These are phyloP conservation scores for Globisporangium nunn DNA, from an alignment of 352 stramenopile species.

Conservation along the genomic window DNA sequence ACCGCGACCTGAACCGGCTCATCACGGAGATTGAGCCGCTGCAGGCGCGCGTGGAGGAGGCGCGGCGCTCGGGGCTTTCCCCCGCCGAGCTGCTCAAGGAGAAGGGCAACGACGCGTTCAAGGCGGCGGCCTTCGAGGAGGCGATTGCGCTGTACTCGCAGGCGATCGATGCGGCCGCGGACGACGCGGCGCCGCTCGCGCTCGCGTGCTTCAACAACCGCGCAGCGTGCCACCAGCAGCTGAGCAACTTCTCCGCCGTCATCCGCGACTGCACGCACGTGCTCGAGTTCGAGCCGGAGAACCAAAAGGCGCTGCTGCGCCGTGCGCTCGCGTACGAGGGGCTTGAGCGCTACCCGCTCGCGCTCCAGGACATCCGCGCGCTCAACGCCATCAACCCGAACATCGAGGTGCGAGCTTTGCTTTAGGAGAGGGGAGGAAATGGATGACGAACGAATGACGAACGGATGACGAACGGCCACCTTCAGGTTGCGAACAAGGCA, in stretches of 20 bases:
- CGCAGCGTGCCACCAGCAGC: constrained; percentile 95
- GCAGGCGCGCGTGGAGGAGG: constrained; percentile 49
- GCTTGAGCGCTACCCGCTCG: constrained; percentile 90
- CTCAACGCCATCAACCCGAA: constrained; percentile 84
- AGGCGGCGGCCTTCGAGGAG: constrained; percentile 84
- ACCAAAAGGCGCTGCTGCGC: constrained; percentile 94
- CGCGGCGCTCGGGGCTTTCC: constrained; percentile 67
- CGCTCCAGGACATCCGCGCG: constrained; percentile 81
- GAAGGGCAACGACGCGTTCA: constrained; percentile 91
- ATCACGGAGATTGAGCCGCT: constrained; percentile 80
- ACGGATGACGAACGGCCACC: too few relatives aligned
- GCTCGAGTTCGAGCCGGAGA: constrained; percentile 90
- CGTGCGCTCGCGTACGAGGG: constrained; percentile 93
- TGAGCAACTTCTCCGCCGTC: constrained; percentile 94
- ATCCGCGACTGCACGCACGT: constrained; percentile 94
- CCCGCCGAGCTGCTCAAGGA: constrained; percentile 90
- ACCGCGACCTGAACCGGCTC: constrained; percentile 76
- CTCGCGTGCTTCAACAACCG: constrained; percentile 94
- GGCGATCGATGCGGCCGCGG: constrained; percentile 81
- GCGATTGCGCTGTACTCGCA: constrained; percentile 92
- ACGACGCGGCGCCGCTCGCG: constrained; percentile 69
- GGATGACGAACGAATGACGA: too few relatives aligned
- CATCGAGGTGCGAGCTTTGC: constrained; percentile 53
- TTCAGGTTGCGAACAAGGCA: constrained; percentile 81
- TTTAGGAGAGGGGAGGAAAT: too few relatives aligned